Conservation (phyloP, 257 asterid genomes). For the Nicotiana obtusifolia region DNA sequence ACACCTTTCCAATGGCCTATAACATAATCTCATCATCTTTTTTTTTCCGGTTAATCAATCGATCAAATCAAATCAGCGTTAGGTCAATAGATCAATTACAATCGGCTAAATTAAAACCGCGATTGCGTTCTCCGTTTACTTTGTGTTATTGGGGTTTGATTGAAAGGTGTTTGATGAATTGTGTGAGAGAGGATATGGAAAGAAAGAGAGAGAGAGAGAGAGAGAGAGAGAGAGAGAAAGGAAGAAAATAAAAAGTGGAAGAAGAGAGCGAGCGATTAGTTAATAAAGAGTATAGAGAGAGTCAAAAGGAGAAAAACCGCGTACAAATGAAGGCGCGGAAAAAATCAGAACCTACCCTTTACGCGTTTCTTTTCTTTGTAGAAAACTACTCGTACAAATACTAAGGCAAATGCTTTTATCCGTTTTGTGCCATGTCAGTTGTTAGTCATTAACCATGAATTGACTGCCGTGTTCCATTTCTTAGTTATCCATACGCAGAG, state of each 20-base stretch:
- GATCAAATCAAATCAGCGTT: neutral
- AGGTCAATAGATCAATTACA: neutral
- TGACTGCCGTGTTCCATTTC: neutral
- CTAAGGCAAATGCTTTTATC: neutral
- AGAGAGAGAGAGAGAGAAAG: no score
- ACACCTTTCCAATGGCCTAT: constrained; percentile 19
- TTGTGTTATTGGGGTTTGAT: no score
- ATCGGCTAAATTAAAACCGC: no score
- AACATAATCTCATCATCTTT: constrained; percentile 5
- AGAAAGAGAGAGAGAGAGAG: no score
- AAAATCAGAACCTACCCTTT: neutral
- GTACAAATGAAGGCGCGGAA: neutral
- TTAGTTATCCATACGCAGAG: neutral
- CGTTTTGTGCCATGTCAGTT: neutral
- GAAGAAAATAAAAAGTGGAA: neutral
- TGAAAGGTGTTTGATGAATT: neutral
- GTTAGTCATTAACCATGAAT: neutral
- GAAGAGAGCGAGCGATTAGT: neutral
- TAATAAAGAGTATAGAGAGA: neutral
- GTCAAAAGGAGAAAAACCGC: neutral
- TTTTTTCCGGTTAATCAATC: neutral
- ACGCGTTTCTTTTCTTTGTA: neutral
- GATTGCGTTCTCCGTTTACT: no score
- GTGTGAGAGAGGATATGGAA: neutral
- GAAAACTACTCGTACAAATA: neutral